Percentiles rank a stretch among this genome's conserved stretches.
These are phyloP conservation scores for Pascua sp. DNA, from an alignment of 1,284 basidiomycete genomes.

Conservation along the genomic window DNA sequence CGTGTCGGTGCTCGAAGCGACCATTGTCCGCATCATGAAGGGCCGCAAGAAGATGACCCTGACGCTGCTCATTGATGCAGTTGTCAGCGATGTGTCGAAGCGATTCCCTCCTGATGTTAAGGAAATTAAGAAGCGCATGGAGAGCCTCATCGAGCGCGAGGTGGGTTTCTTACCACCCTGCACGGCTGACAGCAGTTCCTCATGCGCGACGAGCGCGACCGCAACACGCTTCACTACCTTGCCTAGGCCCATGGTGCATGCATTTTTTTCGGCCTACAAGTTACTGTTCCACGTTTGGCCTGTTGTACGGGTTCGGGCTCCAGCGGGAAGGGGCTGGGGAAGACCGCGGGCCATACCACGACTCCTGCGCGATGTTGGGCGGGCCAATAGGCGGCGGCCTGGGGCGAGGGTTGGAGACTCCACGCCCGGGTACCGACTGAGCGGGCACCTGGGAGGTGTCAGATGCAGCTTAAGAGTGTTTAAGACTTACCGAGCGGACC, in stretches of 20 bases:
- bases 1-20: constrained; percentile 80
- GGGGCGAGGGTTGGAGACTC: too few relatives aligned
- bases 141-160: constrained; percentile 76
- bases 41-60: constrained; percentile 77
- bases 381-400: too few relatives aligned
- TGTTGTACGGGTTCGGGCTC: too few relatives aligned
- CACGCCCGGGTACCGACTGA: too few relatives aligned
- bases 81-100: constrained; percentile 63
- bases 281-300: too few relatives aligned
- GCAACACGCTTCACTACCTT: constrained; percentile 69
- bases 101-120: constrained; percentile 53
- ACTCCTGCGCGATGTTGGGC: too few relatives aligned
- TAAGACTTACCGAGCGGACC: too few relatives aligned
- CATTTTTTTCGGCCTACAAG: too few relatives aligned
- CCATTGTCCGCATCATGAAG: constrained; percentile 94
- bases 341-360: too few relatives aligned
- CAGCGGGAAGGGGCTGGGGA: too few relatives aligned
- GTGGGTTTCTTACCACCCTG: neutral
- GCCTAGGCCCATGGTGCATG: constrained; percentile 54
- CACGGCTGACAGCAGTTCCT: constrained; percentile 55
- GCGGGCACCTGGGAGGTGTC: too few relatives aligned
- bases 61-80: constrained; percentile 61
- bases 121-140: constrained; percentile 79
- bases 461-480: too few relatives aligned
- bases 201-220: constrained; percentile 60